phyloP scores from a whole-genome alignment of 1,139 yeast species.

The Lodderomyces beijingensis region DNA sequence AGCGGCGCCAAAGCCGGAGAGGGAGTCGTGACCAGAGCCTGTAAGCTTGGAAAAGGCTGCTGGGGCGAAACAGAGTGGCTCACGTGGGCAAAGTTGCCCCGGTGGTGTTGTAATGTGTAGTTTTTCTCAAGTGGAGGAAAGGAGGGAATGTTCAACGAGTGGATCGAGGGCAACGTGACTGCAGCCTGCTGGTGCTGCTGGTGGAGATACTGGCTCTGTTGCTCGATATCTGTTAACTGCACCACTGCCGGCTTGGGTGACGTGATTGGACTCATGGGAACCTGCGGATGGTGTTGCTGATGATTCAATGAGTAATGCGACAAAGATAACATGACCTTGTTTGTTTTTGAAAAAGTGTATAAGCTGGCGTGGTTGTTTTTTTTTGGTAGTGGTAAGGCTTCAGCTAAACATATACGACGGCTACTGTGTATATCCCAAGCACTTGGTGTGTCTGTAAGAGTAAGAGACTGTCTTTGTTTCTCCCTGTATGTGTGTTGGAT shows the following conservation, averaged over 20 bases:
- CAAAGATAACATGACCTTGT: conserved; percentile 7
- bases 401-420: too few species aligned
- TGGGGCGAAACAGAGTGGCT: background rate
- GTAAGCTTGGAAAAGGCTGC: too few species aligned
- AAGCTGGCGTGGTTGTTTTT: too few species aligned
- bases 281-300: conserved; percentile 6
- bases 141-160: conserved; percentile 14
- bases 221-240: conserved; percentile 1
- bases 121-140: conserved; percentile 10
- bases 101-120: background rate
- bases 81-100: too few species aligned
- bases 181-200: conserved; percentile 9
- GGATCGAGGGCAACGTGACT: conserved; percentile 16
- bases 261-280: conserved; percentile 7
- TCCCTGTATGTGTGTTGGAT: too few species aligned
- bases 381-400: too few species aligned
- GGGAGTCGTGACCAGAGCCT: background rate
- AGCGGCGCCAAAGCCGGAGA: background rate
- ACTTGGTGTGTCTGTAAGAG: too few species aligned
- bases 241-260: conserved; percentile 6
- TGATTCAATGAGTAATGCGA: conserved; percentile 8
- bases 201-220: too few species aligned
- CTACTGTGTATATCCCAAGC: too few species aligned
- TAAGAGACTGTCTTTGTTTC: too few species aligned
- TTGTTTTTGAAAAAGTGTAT: too few species aligned